A percentile compares a stretch with the other conserved stretches of the same genome.
These are phyloP conservation scores for Metschnikowia koreensis DNA, from an alignment of 805 yeast genomes.

Conservation along the genomic window DNA sequence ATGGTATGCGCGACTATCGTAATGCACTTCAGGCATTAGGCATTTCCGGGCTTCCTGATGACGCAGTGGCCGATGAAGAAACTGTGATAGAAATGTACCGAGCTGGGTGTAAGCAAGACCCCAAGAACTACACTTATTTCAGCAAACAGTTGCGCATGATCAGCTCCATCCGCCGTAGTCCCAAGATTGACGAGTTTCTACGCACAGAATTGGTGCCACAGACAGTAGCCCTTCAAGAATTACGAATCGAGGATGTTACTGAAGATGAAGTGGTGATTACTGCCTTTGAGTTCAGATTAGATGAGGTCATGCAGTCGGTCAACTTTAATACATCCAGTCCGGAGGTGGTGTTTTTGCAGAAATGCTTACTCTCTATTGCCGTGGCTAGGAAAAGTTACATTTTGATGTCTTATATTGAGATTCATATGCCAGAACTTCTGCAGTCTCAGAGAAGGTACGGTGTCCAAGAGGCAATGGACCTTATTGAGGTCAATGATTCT, in stretches of 20 bases:
- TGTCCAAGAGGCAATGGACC: constrained; percentile 41
- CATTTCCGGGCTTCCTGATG: constrained; percentile 18
- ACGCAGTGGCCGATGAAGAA: constrained; percentile 31
- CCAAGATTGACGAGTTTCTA: constrained; percentile 22
- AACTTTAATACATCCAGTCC: constrained; percentile 33
- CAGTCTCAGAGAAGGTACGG: constrained; percentile 19
- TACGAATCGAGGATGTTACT: constrained; percentile 42
- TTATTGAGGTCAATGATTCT: constrained; percentile 47
- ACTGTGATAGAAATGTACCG: constrained; percentile 35
- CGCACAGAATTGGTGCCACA: constrained; percentile 34
- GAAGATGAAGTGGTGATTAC: constrained; percentile 68
- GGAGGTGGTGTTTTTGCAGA: constrained; percentile 40
- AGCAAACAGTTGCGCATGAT: constrained; percentile 29
- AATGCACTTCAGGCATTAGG: constrained; percentile 34
- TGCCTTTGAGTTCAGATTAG: constrained; percentile 63
- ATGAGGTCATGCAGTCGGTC: constrained; percentile 44
- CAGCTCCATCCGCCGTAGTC: constrained; percentile 26
- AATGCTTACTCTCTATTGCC: constrained; percentile 65
- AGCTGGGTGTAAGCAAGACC: constrained; percentile 28
- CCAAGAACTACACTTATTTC: constrained; percentile 37
- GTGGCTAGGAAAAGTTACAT: constrained; percentile 52
- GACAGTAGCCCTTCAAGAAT: constrained; percentile 32
- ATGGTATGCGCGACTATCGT: constrained; percentile 35
- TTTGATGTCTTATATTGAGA: constrained; percentile 55
- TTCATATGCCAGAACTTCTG: constrained; percentile 35